phyloP scores from a whole-genome alignment of 176 grass and related monocot species.

The Elaeis guineensis region DNA sequence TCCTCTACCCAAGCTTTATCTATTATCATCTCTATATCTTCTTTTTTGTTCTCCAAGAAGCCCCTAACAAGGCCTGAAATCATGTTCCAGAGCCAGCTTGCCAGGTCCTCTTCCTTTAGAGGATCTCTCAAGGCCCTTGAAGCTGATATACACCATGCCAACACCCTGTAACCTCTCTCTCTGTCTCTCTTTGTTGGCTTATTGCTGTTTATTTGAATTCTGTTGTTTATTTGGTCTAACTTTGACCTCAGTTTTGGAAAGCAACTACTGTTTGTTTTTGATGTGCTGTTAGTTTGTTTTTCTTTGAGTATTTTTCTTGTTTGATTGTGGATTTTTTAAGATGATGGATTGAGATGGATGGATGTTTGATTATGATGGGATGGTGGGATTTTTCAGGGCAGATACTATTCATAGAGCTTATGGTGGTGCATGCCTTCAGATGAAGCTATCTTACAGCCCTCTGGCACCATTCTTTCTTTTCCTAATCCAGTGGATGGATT shows the following conservation, averaged over 20 bases:
- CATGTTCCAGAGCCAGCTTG: conserved; percentile 68
- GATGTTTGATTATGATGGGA: conserved; percentile 17
- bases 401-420: conserved; percentile 87
- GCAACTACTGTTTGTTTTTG: no score
- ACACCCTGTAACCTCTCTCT: conserved; percentile 61
- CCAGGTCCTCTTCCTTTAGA: conserved; percentile 68
- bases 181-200: background rate
- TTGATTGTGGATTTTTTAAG: no score
- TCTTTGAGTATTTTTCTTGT: no score
- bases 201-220: no score
- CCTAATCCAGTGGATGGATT: conserved; percentile 98
- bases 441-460: conserved; percentile 91
- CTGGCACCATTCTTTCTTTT: conserved; percentile 94
- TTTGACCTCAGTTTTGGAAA: no score
- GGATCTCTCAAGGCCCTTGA: conserved; percentile 95
- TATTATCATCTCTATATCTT: conserved; percentile 8
- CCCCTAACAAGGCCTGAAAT: conserved; percentile 1
- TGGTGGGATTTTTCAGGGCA: conserved; percentile 43
- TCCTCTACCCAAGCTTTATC: background rate
- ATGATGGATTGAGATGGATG: no score
- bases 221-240: background rate
- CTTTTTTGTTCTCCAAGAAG: conserved; percentile 21
- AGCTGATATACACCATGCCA: conserved; percentile 97
- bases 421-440: conserved; percentile 89
- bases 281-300: no score